Percentiles rank a stretch among this genome's conserved stretches.
Conservation (phyloP, 495 filamentous ascomycete species). For the Podospora fimiseda region DNA sequence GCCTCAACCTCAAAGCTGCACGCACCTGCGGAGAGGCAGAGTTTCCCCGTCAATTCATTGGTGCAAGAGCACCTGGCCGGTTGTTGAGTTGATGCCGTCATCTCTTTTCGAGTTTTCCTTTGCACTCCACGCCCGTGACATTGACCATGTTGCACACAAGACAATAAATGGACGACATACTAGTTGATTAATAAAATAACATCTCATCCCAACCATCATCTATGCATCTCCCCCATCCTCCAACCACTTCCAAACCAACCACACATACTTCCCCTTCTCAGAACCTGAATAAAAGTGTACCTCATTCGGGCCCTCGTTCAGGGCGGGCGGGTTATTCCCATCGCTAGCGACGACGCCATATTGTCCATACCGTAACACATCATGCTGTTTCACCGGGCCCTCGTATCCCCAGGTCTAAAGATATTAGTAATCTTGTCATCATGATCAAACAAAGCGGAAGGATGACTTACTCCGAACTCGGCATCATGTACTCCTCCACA, state of each 20-base stretch:
- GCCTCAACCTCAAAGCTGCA: no score
- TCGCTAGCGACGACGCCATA: slow-evolving; percentile 11
- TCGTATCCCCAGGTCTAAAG: not conserved
- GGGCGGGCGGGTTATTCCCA: slow-evolving; percentile 5
- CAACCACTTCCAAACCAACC: slow-evolving; percentile 6
- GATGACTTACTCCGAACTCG: not conserved
- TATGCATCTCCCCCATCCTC: not conserved
- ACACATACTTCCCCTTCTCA: slow-evolving; percentile 12
- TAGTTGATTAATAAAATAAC: no score
- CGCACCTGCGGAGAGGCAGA: no score
- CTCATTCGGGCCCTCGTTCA: not conserved
- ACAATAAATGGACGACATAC: no score
- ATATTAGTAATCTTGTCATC: not conserved
- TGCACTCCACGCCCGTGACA: no score
- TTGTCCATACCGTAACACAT: slow-evolving; percentile 7
- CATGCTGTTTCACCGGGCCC: not conserved
- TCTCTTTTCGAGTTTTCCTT: no score
- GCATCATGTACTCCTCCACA: not conserved
- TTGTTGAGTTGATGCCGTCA: no score
- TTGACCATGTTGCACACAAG: no score
- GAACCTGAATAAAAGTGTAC: slow-evolving; percentile 7
- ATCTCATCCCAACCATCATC: not conserved
- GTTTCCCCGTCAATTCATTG: no score
- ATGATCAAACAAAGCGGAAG: slow-evolving; percentile 1
- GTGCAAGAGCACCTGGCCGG: no score